Conservation (phyloP, 139 green algal genomes). For the Mesostigma viride region DNA sequence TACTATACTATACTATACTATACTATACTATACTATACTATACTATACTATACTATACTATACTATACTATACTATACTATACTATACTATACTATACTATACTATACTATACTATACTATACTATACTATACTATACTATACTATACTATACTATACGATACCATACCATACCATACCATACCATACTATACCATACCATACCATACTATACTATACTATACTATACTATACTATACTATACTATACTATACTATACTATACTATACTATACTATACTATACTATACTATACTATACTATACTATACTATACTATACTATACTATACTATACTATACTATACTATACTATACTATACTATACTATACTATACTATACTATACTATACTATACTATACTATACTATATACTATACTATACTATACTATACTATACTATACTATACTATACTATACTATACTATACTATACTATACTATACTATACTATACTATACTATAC, state of each 20-base stretch:
- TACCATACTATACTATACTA: conserved; percentile 14
- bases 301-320: not conserved
- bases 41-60: not conserved
- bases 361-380: conserved; percentile 2
- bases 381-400: not conserved
- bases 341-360: not conserved
- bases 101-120: conserved; percentile 9
- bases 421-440: not conserved
- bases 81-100: conserved; percentile 6
- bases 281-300: not conserved
- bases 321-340: not conserved
- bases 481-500: not conserved
- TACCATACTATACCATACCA: conserved; percentile 14
- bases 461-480: conserved; percentile 6
- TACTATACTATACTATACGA: conserved; percentile 15
- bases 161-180: conserved; percentile 13
- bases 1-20: too few relatives aligned
- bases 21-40: too few relatives aligned
- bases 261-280: not conserved
- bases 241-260: not conserved
- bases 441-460: not conserved
- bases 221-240: conserved; percentile 11
- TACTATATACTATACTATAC: too few relatives aligned
- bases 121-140: conserved; percentile 12
- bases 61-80: not conserved